These are phyloP conservation scores for Amauroascus verrucosus DNA, from an alignment of 2,329 filamentous ascomycete species.

Conservation along the genomic window DNA sequence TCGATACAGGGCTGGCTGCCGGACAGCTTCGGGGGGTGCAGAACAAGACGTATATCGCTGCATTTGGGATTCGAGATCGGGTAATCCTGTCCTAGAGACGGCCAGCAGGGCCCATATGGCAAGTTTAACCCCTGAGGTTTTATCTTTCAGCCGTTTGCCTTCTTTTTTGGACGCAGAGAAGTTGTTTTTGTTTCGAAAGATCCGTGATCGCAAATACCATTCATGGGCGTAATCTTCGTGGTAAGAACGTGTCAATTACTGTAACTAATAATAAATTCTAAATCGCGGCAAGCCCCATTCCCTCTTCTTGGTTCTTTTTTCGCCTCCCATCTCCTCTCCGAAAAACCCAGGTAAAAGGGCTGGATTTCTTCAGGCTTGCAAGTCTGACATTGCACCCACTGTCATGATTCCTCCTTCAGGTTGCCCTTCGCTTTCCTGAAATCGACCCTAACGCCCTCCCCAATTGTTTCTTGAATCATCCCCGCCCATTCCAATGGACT, in stretches of 20 bases:
- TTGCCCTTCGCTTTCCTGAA: background rate
- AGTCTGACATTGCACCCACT: background rate
- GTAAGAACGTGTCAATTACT: no score
- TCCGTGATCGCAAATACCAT: no score
- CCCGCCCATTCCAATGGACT: background rate
- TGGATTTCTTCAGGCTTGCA: background rate
- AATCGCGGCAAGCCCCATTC: background rate
- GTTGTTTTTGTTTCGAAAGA: no score
- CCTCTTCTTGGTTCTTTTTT: slow-evolving; percentile 1
- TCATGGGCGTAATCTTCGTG: no score
- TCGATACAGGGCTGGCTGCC: background rate
- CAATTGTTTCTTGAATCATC: background rate
- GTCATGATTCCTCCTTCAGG: background rate
- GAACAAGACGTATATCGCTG: background rate
- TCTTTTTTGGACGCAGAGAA: no score
- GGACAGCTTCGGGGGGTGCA: background rate
- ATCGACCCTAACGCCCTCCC: background rate
- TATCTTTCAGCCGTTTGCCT: no score
- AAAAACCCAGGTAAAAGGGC: background rate
- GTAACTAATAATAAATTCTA: background rate
- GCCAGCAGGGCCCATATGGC: background rate
- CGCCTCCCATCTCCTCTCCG: slow-evolving; percentile 1
- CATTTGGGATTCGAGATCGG: no score
- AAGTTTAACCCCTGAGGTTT: background rate
- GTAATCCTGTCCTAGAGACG: background rate